Base-by-base conservation (phyloP, 495 filamentous ascomycete genomes). In the Podospora pseudoanserina region DNA sequence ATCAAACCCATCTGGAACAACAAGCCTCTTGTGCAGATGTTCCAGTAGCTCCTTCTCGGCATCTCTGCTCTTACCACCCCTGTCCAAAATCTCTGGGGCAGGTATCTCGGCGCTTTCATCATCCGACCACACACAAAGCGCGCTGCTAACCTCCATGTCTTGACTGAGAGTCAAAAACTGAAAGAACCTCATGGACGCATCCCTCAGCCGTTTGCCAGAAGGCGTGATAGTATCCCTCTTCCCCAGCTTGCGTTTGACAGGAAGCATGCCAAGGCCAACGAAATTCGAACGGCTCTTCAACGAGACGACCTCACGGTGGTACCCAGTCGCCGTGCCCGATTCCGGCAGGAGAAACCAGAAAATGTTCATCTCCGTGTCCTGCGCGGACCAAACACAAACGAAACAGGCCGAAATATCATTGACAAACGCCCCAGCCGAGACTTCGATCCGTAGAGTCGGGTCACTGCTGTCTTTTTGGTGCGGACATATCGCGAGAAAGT, bases 401-500 rank as follows among this genome's bases (percentile, higher is more conserved):
- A 78, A 74, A 32, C 72, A 76, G 1, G 74, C 74, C 44, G 60
- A 61, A 16, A n/a, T 32, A 19, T 54, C 65, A 62, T 68, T 59
- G 28, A 76, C 54, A 34, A 69, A 72, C 2, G 74, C 60, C 3
- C 60, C 69, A 0, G 68, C 69, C 9, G 76, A 76, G n/a, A 79
- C 72, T 13, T 76, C 70, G 4, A 83, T 65, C 63, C 69, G 73
- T 62, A 85, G 71, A 11, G 74, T 77, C 23, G 63, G 68, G 66
- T 79, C 77, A 67, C 71, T 72, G 59, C 59, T 59, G 62, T 81
- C 77, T 64, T 78, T 79, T 65, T 80, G 84, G 74, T 88, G 86
- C 2, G 74, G 74, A 67, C 80, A 83, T 5, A 80, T 82, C 0
- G 80, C 49, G 23, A 82, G 64, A 3, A 76, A 67, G 6, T 68